phyloP scores from a whole-genome alignment of 352 stramenopile species.

The Plasmopara muralis region DNA sequence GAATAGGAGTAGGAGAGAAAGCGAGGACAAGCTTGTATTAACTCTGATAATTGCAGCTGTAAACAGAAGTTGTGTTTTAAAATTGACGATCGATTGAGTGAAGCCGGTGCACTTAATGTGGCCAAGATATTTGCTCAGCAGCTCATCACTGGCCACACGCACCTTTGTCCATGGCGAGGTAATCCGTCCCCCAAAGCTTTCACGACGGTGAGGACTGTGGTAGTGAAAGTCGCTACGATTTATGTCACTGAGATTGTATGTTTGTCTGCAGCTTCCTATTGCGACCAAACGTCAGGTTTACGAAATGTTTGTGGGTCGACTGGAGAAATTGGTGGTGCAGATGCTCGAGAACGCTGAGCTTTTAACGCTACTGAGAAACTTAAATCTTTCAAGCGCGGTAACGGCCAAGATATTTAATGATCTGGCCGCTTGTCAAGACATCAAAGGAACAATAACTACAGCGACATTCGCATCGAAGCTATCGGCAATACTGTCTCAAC shows the following conservation, averaged over 20 bases:
- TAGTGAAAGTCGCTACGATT: background rate
- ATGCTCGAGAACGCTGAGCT: conserved; percentile 14
- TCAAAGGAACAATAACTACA: conserved; percentile 1
- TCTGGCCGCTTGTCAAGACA: conserved; percentile 1
- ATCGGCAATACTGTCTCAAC: conserved; percentile 6
- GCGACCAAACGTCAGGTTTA: conserved; percentile 25
- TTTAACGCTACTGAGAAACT: conserved; percentile 12
- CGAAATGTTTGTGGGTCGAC: conserved; percentile 20
- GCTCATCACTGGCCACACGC: conserved; percentile 33
- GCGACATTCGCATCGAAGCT: conserved; percentile 13
- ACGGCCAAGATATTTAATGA: conserved; percentile 15
- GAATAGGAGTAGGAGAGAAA: background rate
- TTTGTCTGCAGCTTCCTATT: conserved; percentile 26
- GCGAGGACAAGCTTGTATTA: background rate
- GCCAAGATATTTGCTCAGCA: conserved; percentile 32
- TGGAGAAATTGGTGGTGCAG: conserved; percentile 8
- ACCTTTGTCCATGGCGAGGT: conserved; percentile 48
- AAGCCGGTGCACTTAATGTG: conserved; percentile 29
- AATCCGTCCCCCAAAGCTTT: conserved; percentile 57
- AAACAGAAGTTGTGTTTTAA: conserved; percentile 42
- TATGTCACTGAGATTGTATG: too few species aligned
- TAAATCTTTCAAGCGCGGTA: conserved; percentile 13
- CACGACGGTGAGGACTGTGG: conserved; percentile 28
- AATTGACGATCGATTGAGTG: conserved; percentile 46
- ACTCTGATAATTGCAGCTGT: conserved; percentile 26